These are phyloP conservation scores for Pyronema domesticum DNA, from an alignment of 495 filamentous ascomycete genomes.

Conservation along the genomic window DNA sequence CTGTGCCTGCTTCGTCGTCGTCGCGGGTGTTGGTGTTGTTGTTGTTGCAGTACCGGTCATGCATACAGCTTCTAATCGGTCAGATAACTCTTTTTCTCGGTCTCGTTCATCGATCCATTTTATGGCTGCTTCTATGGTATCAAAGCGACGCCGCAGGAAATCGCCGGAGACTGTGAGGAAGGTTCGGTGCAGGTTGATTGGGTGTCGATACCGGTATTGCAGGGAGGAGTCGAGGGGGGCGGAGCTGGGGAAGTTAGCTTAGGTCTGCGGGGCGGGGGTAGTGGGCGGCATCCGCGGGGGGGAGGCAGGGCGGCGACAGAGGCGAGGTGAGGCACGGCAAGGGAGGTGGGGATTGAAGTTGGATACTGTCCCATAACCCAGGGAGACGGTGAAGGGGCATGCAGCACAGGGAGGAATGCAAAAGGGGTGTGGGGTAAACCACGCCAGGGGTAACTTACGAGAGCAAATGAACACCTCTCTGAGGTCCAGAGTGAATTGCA, in stretches of 20 bases:
- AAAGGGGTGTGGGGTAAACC: no score
- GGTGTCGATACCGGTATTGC: conserved; percentile 23
- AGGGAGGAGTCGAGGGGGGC: conserved; percentile 13
- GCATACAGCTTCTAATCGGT: not conserved
- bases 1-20: not conserved
- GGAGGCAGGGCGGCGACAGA: not conserved
- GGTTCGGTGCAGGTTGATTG: conserved; percentile 18
- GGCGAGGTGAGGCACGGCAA: not conserved
- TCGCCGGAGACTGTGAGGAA: conserved; percentile 21
- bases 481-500: conserved; percentile 20
- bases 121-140: conserved; percentile 17
- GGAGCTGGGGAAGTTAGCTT: conserved; percentile 4
- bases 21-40: not conserved
- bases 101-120: conserved; percentile 18
- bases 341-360: not conserved
- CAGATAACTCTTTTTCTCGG: not conserved
- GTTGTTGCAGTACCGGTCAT: conserved; percentile 1
- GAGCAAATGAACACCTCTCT: conserved; percentile 21
- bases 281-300: no score
- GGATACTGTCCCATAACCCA: no score
- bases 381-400: no score
- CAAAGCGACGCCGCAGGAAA: conserved; percentile 19
- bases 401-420: no score
- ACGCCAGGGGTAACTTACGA: conserved; percentile 2
- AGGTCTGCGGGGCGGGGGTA: no score